Evolutionary conservation across 2,329 filamentous ascomycete species (phyloP), one percentile per base, ranked within the genome.

Genomic region (Xylaria sp.): DNA sequence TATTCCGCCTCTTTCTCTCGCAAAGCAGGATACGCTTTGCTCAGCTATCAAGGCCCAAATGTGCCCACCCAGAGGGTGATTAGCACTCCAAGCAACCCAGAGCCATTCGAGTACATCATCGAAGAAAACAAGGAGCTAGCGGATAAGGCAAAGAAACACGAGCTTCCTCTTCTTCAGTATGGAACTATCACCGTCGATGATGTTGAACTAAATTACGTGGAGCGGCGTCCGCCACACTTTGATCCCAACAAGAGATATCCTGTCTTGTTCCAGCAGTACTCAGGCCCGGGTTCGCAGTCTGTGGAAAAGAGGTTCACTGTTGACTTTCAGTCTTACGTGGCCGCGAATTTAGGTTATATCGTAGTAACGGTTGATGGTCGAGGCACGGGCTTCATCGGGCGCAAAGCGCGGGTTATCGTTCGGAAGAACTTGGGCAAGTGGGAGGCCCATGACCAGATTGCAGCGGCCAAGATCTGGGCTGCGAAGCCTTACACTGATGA

Each of bases 301-400:
- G 96, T 99, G 1, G 86, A 88, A 75, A 94, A 95, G 78, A 87
- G 82, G 65, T 99, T 98, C 82, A 81, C 80, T 10, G 89, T 99
- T 68, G 92, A 98, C 79, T 99, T 97, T 79, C 94, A 98, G 78
- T 88, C 93, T 7, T 98, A 96, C 78, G 84, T 98, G 51, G 94
- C 96, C 39, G 91, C 93, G 0, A 89, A 85, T 23, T 87, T 99
- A 1, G 95, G 94, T 51, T 99, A 99, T 81, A 87, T 99, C 62
- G 95, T 98, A 46, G 92, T 99, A 58, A 98, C 95, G 0, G 91
- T 99, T 34, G 96, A 99, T 79, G 94, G 94, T 20, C 91, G 95
- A 60, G 96, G 96, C 51, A 99, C 96, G 0, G 96, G 97, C 44
- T 97, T 90, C 81, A 92, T 93, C 57, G 96, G 96, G 39, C 92